phyloP scores from a whole-genome alignment of 352 stramenopile genomes.

The Phytophthora lateralis region DNA sequence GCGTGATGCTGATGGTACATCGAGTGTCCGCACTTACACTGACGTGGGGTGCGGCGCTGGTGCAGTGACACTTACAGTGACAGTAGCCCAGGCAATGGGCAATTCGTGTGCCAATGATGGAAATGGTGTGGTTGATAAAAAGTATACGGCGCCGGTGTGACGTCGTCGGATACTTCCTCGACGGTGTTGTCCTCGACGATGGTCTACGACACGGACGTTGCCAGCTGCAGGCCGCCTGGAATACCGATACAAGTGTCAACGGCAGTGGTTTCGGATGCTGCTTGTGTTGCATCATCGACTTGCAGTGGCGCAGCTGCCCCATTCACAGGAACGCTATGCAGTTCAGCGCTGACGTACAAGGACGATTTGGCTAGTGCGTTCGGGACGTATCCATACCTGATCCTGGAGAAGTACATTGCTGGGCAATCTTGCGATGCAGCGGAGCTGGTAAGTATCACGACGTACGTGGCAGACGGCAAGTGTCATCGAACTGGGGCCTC shows the following conservation, averaged over 20 bases:
- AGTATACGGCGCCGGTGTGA: background rate
- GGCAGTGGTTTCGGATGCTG: too few relatives aligned
- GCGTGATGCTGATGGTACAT: too few relatives aligned
- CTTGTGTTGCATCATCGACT: background rate
- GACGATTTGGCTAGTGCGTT: background rate
- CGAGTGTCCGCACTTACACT: too few relatives aligned
- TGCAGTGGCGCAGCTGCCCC: background rate
- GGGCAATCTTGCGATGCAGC: background rate
- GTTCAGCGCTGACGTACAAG: background rate
- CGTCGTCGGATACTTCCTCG: background rate
- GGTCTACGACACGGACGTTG: too few relatives aligned
- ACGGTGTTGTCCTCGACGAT: too few relatives aligned
- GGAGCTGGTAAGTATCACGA: background rate
- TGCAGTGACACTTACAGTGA: too few relatives aligned
- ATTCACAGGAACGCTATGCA: background rate
- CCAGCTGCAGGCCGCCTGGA: too few relatives aligned
- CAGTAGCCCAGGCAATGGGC: too few relatives aligned
- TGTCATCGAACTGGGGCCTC: background rate
- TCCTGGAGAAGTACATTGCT: constrained; percentile 1
- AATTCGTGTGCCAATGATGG: too few relatives aligned
- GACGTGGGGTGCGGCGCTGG: too few relatives aligned
- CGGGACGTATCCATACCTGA: background rate
- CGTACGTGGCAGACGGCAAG: constrained; percentile 4
- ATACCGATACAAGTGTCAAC: background rate
- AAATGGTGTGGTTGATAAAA: too few relatives aligned